These are phyloP conservation scores for Aspergillus leporis DNA, from an alignment of 495 filamentous ascomycete species.

Conservation along the genomic window DNA sequence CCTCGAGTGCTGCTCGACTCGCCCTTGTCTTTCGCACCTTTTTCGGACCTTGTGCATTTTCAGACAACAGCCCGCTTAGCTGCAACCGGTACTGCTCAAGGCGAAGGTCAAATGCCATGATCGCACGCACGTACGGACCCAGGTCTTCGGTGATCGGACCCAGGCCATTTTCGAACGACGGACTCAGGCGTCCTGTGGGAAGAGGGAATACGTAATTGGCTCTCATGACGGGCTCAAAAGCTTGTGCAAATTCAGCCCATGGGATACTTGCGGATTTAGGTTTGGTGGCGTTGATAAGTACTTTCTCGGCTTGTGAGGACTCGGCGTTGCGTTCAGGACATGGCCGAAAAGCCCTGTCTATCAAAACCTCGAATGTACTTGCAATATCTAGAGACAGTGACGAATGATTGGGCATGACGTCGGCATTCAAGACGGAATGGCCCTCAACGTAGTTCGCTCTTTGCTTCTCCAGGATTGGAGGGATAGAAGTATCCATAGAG, in stretches of 20 bases:
- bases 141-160: constrained; percentile 68
- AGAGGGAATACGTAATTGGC: constrained; percentile 29
- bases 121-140: constrained; percentile 79
- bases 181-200: constrained; percentile 42
- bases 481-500: constrained; percentile 60
- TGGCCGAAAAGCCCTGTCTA: constrained; percentile 36
- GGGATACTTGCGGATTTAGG: constrained; percentile 18
- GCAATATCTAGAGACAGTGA: constrained; percentile 35
- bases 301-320: constrained; percentile 25
- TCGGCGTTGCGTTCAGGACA: constrained; percentile 24
- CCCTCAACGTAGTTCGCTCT: constrained; percentile 66
- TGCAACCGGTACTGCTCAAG: constrained; percentile 66
- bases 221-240: constrained; percentile 39
- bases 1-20: constrained; percentile 80
- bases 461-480: constrained; percentile 57
- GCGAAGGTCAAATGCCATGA: constrained; percentile 71
- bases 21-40: constrained; percentile 74
- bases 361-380: constrained; percentile 36
- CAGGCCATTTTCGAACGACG: constrained; percentile 70
- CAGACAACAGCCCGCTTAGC: constrained; percentile 61
- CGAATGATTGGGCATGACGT: constrained; percentile 40
- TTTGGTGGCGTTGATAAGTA: constrained; percentile 24
- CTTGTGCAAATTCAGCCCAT: constrained; percentile 25
- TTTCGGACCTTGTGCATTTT: constrained; percentile 55
- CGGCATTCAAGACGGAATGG: constrained; percentile 58